These are phyloP conservation scores for Cladosporium phlei DNA, from an alignment of 2,329 filamentous ascomycete genomes.

Conservation along the genomic window DNA sequence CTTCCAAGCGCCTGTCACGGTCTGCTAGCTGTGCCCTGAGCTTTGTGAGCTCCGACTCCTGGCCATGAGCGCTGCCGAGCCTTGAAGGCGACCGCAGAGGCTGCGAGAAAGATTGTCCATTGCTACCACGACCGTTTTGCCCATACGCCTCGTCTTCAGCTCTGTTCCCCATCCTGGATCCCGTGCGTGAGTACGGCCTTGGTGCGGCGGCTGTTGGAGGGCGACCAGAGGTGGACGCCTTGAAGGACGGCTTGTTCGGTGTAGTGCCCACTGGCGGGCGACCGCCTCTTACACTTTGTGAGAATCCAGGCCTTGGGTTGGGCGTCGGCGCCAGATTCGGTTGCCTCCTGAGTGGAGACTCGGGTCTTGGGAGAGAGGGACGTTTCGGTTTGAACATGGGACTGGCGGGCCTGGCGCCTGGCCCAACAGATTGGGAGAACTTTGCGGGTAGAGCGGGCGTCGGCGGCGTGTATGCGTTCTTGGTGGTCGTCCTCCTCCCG, in stretches of 20 bases:
- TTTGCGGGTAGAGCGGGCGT: slow-evolving; percentile 50
- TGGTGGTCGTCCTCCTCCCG: slow-evolving; percentile 3
- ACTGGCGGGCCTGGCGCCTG: slow-evolving; percentile 62
- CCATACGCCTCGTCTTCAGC: slow-evolving; percentile 23
- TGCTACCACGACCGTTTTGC: slow-evolving; percentile 34
- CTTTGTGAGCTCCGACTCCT: slow-evolving; percentile 67
- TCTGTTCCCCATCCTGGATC: slow-evolving; percentile 43
- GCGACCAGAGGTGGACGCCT: slow-evolving; percentile 50
- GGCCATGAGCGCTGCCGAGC: slow-evolving; percentile 29
- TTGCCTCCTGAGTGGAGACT: slow-evolving; percentile 70
- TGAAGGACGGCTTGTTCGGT: slow-evolving; percentile 27
- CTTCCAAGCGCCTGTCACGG: slow-evolving; percentile 79
- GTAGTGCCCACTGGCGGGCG: slow-evolving; percentile 41
- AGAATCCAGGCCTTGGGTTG: slow-evolving; percentile 51
- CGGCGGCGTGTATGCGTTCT: slow-evolving; percentile 51
- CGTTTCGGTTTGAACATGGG: slow-evolving; percentile 67
- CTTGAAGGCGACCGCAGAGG: slow-evolving; percentile 33
- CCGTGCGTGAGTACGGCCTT: slow-evolving; percentile 44
- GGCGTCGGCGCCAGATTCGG: slow-evolving; percentile 54
- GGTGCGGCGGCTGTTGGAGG: slow-evolving; percentile 37
- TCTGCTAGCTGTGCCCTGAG: slow-evolving; percentile 73
- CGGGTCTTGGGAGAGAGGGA: slow-evolving; percentile 77
- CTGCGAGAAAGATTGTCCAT: slow-evolving; percentile 38
- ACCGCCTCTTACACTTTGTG: slow-evolving; percentile 46
- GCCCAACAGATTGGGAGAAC: slow-evolving; percentile 84